Percentiles rank a stretch among this genome's conserved stretches.
Conservation (phyloP, 2,329 filamentous ascomycete genomes). For the Pyrenochaeta sp. region DNA sequence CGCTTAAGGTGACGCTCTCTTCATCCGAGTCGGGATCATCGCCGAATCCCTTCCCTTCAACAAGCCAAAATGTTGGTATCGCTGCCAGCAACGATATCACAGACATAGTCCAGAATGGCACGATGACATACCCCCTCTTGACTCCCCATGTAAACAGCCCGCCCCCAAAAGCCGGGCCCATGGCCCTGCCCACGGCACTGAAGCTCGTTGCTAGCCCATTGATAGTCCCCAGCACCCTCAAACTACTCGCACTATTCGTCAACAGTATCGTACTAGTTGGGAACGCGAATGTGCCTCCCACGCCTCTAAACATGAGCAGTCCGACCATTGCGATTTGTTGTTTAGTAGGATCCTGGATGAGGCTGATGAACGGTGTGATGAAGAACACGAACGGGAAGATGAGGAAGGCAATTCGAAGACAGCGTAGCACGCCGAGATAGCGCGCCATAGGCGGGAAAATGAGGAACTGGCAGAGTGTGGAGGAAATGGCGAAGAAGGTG, state of each 20-base stretch:
- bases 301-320: conserved; percentile 77
- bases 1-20: conserved; percentile 33
- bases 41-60: conserved; percentile 75
- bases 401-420: conserved; percentile 72
- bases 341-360: conserved; percentile 60
- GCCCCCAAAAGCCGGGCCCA: conserved; percentile 79
- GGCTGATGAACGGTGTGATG: conserved; percentile 80
- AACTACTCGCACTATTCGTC: conserved; percentile 81
- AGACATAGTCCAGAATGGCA: conserved; percentile 83
- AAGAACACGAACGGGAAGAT: conserved; percentile 80
- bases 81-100: conserved; percentile 70
- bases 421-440: conserved; percentile 76
- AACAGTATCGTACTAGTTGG: conserved; percentile 89
- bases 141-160: conserved; percentile 79
- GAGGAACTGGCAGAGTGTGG: conserved; percentile 85
- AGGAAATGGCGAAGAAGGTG: conserved; percentile 80
- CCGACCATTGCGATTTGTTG: conserved; percentile 70
- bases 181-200: conserved; percentile 79
- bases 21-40: conserved; percentile 50
- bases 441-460: conserved; percentile 80
- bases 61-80: conserved; percentile 76
- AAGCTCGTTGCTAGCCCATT: conserved; percentile 91
- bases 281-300: conserved; percentile 83
- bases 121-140: conserved; percentile 76
- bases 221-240: conserved; percentile 82